Evolutionary conservation across 2,329 filamentous ascomycete species (phyloP).

Genomic region (Neocatenulostroma microsporum): DNA sequence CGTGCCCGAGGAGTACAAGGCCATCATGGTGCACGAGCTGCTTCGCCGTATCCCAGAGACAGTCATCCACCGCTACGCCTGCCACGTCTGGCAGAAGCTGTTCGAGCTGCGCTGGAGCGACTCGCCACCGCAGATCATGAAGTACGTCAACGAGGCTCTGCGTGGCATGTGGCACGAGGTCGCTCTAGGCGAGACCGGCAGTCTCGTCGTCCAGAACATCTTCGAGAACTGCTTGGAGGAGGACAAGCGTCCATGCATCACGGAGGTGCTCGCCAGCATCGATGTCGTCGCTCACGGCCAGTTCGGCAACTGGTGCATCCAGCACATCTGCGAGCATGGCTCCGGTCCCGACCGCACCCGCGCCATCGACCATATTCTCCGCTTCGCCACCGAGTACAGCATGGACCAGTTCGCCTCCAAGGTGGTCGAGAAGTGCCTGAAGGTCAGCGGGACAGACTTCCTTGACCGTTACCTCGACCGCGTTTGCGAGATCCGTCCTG

Average conservation of each 20-base stretch:
- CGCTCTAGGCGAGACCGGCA: conserved; percentile 91
- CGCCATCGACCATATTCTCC: conserved; percentile 90
- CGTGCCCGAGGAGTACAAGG: conserved; percentile 95
- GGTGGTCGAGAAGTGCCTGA: conserved; percentile 97
- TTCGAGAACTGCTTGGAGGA: conserved; percentile 99
- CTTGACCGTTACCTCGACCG: conserved; percentile 85
- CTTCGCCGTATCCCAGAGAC: conserved; percentile 93
- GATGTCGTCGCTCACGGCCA: conserved; percentile 95
- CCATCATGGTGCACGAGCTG: conserved; percentile 96
- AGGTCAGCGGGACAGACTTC: conserved; percentile 88
- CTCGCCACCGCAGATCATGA: conserved; percentile 95
- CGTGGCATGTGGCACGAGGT: conserved; percentile 99
- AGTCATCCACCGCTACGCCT: conserved; percentile 96
- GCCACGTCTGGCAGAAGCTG: conserved; percentile 98
- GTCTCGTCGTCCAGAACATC: conserved; percentile 97
- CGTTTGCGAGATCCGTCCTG: conserved; percentile 82
- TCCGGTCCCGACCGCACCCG: conserved; percentile 82
- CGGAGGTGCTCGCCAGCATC: conserved; percentile 90
- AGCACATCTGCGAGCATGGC: conserved; percentile 97
- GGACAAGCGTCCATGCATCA: conserved; percentile 97
- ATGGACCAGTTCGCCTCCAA: conserved; percentile 99
- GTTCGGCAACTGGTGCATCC: conserved; percentile 99
- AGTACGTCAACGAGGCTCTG: conserved; percentile 91
- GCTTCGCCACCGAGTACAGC: conserved; percentile 90
- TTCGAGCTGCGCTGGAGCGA: conserved; percentile 96